These are phyloP conservation scores for Penicillium robsamsonii DNA, from an alignment of 495 filamentous ascomycete species.

Conservation along the genomic window DNA sequence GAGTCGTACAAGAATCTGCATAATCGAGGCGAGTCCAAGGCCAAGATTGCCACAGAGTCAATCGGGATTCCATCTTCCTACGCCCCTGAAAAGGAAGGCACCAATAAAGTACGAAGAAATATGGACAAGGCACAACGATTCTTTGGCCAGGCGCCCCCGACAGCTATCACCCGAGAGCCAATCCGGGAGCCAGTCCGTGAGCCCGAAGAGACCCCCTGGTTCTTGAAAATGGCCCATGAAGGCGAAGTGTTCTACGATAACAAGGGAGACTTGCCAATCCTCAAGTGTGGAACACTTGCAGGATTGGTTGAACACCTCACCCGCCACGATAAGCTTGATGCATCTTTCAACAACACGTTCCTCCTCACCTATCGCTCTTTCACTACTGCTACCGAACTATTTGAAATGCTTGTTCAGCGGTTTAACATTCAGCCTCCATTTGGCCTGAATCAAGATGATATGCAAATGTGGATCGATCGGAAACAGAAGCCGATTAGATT, in stretches of 20 bases:
- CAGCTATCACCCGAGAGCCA: conserved; percentile 46
- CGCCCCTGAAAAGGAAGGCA: conserved; percentile 49
- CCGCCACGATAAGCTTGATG: conserved; percentile 90
- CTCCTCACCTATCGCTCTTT: conserved; percentile 95
- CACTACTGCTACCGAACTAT: conserved; percentile 83
- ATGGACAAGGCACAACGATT: conserved; percentile 83
- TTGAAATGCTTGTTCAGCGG: conserved; percentile 85
- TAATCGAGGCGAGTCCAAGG: conserved; percentile 36
- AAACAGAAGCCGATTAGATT: conserved; percentile 96
- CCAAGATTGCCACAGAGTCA: conserved; percentile 32
- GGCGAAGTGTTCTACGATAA: conserved; percentile 85
- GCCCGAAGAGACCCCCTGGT: conserved; percentile 77
- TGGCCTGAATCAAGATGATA: conserved; percentile 70
- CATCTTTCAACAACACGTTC: conserved; percentile 97
- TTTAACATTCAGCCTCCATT: conserved; percentile 93
- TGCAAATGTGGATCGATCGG: conserved; percentile 83
- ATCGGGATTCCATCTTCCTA: conserved; percentile 68
- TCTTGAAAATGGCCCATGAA: conserved; percentile 83
- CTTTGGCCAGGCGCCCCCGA: conserved; percentile 78
- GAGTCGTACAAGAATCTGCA: conserved; percentile 29
- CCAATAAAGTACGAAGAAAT: conserved; percentile 62
- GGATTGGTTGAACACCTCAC: conserved; percentile 96
- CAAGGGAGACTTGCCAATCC: conserved; percentile 65
- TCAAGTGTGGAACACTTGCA: conserved; percentile 85
- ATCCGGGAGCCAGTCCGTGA: conserved; percentile 47